These are phyloP conservation scores for Cupressus sempervirens DNA, from an alignment of 75 land plant species.

Conservation along the genomic window DNA sequence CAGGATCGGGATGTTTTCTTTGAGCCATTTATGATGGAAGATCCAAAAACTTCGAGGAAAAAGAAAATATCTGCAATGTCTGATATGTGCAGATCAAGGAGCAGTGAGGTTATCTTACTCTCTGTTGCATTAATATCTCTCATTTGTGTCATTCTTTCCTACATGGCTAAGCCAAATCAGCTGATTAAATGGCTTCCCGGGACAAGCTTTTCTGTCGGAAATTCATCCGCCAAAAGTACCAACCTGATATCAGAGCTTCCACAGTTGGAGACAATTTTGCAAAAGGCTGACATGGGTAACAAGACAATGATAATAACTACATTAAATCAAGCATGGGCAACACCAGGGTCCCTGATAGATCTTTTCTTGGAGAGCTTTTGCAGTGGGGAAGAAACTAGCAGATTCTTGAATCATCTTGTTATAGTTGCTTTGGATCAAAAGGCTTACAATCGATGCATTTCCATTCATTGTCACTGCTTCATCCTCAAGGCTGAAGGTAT, in stretches of 20 bases:
- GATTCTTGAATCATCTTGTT: constrained; percentile 39
- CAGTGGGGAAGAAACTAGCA: constrained; percentile 20
- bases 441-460: constrained; percentile 26
- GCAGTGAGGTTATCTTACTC: background rate
- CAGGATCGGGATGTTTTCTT: too few relatives aligned
- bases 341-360: constrained; percentile 38
- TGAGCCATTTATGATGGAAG: background rate
- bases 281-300: constrained; percentile 33
- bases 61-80: background rate
- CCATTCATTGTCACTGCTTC: constrained; percentile 28
- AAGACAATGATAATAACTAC: constrained; percentile 51
- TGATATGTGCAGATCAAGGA: background rate
- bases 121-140: background rate
- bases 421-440: constrained; percentile 39
- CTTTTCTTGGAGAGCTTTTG: constrained; percentile 50
- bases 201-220: background rate
- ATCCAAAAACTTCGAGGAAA: background rate
- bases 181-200: background rate
- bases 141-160: background rate
- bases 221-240: background rate
- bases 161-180: background rate
- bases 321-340: constrained; percentile 53
- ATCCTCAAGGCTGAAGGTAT: constrained; percentile 28
- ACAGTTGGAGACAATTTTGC: constrained; percentile 20
- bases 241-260: background rate